These are phyloP conservation scores for Lithospermum erythrorhizon DNA, from an alignment of 257 asterid genomes.

Conservation along the genomic window DNA sequence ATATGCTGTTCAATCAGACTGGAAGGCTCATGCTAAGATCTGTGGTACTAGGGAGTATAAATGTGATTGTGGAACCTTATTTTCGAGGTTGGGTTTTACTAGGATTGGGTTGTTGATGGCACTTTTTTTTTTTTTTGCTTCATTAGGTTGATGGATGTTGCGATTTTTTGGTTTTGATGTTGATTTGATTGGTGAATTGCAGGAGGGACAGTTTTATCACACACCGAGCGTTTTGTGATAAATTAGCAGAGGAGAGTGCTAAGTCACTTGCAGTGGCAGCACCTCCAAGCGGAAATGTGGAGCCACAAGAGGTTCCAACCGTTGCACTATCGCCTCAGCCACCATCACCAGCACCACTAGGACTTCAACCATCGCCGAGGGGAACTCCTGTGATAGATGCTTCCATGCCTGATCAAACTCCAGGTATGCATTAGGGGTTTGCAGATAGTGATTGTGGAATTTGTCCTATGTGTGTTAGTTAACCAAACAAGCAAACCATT, in stretches of 20 bases:
- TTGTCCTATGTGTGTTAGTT: conserved; percentile 17
- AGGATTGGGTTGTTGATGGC: neutral
- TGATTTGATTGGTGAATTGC: neutral
- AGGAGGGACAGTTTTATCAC: conserved; percentile 93
- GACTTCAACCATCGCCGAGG: conserved; percentile 11
- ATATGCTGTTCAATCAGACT: conserved; percentile 86
- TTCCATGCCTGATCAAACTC: conserved; percentile 28
- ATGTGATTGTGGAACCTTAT: conserved; percentile 79
- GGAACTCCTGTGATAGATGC: conserved; percentile 18
- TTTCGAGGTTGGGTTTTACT: conserved; percentile 41
- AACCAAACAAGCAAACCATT: conserved; percentile 12
- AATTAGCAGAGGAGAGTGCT: conserved; percentile 61
- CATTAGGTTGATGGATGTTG: neutral
- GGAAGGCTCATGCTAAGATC: conserved; percentile 81
- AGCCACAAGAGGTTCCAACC: conserved; percentile 21
- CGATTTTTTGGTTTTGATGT: neutral
- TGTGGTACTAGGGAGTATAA: conserved; percentile 80
- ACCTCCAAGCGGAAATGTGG: conserved; percentile 30
- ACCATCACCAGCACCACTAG: conserved; percentile 8
- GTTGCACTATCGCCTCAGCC: conserved; percentile 14
- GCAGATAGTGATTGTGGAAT: conserved; percentile 17
- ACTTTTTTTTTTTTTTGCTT: neutral
- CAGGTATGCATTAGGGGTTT: conserved; percentile 36
- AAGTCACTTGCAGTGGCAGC: conserved; percentile 28
- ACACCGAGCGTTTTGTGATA: conserved; percentile 92